Evolutionary conservation across 805 yeast genomes (phyloP), one percentile per base, ranked within the genome.

Genomic region (Schwanniomyces vanrijiae): DNA sequence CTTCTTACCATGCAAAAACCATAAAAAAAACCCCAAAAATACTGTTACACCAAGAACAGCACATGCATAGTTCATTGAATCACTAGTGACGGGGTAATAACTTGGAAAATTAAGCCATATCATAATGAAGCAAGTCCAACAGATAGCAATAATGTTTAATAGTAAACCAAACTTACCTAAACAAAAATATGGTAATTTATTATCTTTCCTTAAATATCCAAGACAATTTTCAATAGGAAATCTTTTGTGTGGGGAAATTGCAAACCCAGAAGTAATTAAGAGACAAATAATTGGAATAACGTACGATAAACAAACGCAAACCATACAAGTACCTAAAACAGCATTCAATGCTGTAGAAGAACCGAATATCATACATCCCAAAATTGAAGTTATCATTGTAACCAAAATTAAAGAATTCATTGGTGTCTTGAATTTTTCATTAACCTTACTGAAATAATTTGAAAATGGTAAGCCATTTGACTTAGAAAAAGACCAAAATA

Each of bases 401-500:
- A 65, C 60, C 45, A 65, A 59, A 11, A 40, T n/a, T 19, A 55
- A 46, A 4, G 60, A 48, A 41, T 52, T 48, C 5, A 54, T 52
- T 33, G 71, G 70, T 20, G 59, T 64, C 33, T 60, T 59, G 45
- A 55, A 60, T 10, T 25, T 55, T 3, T 43, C 33, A 16, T 60
- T 47, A 25, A 66, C 60, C 37, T 41, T 55, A 14, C 66, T 54
- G 45, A 68, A 62, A 42, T 45, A 49, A 10, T 53, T 50, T 40
- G 69, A 66, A 52, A 62, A 65, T 37, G 67, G 64, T 65, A 31
- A 14, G 4, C 13, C 34, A 14, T 31, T 64, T 33, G 63, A 64
- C 47, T 63, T 56, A n/a, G 69, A 66, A 56, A 67, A 65, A 7
- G 71, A 56, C 58, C 64, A 65, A 33, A 64, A 59, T 24, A 67